Conservation (phyloP, 192 early-diverging fungal genomes). For the Coemansia sp. region DNA sequence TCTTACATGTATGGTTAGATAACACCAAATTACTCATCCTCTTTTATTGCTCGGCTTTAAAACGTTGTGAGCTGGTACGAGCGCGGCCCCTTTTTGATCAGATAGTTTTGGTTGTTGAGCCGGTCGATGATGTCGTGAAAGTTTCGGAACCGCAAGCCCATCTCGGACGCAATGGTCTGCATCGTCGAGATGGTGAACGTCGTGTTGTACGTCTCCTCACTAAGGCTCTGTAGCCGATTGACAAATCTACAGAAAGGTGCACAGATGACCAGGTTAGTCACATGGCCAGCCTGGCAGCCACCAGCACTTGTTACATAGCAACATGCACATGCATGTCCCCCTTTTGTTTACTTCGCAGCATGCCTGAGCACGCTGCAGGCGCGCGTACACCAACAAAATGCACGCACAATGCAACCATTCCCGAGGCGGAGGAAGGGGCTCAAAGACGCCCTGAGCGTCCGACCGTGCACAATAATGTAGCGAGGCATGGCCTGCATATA, state of each 20-base stretch:
- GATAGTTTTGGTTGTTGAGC: conserved; percentile 67
- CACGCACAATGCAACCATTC: too few relatives aligned
- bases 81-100: conserved; percentile 63
- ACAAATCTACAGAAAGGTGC: conserved; percentile 38
- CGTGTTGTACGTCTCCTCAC: conserved; percentile 55
- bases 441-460: too few relatives aligned
- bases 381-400: too few relatives aligned
- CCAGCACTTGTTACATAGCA: not conserved
- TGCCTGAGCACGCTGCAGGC: too few relatives aligned
- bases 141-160: conserved; percentile 50
- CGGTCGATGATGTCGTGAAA: conserved; percentile 64
- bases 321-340: not conserved
- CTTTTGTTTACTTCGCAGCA: too few relatives aligned
- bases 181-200: conserved; percentile 66
- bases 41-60: conserved; percentile 1
- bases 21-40: too few relatives aligned
- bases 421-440: too few relatives aligned
- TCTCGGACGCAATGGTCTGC: conserved; percentile 51
- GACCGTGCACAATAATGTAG: too few relatives aligned
- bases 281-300: not conserved
- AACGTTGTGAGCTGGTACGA: conserved; percentile 56
- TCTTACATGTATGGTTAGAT: too few relatives aligned
- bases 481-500: conserved; percentile 10
- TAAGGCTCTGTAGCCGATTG: conserved; percentile 54
- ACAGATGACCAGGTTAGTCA: not conserved